Conservation (phyloP, 2,329 filamentous ascomycete species). For the Geosmithia morbida region DNA sequence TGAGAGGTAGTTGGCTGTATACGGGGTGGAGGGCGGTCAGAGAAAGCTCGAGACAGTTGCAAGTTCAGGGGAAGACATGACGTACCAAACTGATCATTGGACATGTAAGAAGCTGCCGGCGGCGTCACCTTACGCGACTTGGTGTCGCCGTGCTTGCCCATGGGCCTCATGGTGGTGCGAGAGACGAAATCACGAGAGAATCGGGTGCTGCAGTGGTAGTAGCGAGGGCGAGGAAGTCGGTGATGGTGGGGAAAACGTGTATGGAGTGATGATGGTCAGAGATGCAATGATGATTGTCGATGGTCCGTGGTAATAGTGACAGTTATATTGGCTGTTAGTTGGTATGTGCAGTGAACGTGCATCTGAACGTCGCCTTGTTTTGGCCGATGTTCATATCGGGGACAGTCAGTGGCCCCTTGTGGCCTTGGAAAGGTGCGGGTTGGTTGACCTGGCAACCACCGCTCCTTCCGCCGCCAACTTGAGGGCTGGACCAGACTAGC, state of each 20-base stretch:
- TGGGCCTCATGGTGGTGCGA: conserved; percentile 8
- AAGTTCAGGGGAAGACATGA: not conserved
- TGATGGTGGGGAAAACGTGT: not conserved
- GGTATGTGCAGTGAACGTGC: not conserved
- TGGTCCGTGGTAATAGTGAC: not conserved
- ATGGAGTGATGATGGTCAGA: not conserved
- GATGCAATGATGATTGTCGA: not conserved
- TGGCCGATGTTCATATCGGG: not conserved
- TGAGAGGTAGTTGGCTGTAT: conserved; percentile 52
- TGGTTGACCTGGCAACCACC: conserved; percentile 1
- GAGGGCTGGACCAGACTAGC: not conserved
- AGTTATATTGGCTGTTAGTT: not conserved
- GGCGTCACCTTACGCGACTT: conserved; percentile 41
- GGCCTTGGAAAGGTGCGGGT: not conserved
- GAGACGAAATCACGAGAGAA: not conserved
- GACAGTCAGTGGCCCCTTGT: not conserved
- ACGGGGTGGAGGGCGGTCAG: conserved; percentile 3
- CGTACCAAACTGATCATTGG: conserved; percentile 51
- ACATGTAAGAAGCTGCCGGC: conserved; percentile 50
- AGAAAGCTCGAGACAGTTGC: conserved; percentile 4
- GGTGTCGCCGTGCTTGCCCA: conserved; percentile 16
- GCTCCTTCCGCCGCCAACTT: not conserved
- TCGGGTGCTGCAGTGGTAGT: not conserved
- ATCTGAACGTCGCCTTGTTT: not conserved
- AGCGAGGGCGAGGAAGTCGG: not conserved